These are phyloP conservation scores for Solanum sejunctum DNA, from an alignment of 257 asterid genomes.

Conservation along the genomic window DNA sequence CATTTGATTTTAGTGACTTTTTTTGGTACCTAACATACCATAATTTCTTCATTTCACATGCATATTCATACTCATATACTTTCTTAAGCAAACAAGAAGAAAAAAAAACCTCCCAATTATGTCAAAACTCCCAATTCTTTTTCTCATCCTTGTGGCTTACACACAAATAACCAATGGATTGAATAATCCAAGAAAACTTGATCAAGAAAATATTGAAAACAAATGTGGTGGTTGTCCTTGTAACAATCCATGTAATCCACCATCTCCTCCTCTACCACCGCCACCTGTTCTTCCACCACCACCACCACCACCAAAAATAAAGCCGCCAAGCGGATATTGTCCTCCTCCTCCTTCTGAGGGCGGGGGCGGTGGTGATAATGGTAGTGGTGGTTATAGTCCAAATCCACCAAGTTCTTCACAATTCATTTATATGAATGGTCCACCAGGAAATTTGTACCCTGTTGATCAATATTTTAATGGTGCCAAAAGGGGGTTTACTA, in stretches of 20 bases:
- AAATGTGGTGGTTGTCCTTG: constrained; percentile 81
- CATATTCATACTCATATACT: neutral
- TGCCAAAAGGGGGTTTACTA: neutral
- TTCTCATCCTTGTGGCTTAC: constrained; percentile 1
- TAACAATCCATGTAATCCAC: constrained; percentile 42
- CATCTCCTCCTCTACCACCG: constrained; percentile 25
- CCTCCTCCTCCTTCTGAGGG: constrained; percentile 41
- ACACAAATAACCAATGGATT: constrained; percentile 3
- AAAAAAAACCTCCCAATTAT: neutral
- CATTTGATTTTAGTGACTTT: neutral
- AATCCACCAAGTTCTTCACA: constrained; percentile 27
- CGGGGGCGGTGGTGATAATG: neutral
- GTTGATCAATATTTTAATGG: constrained; percentile 9
- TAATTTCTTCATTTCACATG: neutral
- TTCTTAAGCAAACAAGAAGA: neutral
- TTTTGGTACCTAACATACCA: neutral
- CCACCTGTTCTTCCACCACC: constrained; percentile 22
- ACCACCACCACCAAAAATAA: neutral
- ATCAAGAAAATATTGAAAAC: constrained; percentile 27
- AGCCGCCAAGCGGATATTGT: constrained; percentile 27
- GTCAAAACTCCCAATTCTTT: constrained; percentile 5
- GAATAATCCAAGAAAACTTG: constrained; percentile 18
- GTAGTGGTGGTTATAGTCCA: constrained; percentile 14
- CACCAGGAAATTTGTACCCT: constrained; percentile 64
- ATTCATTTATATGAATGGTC: constrained; percentile 48